phyloP scores from a whole-genome alignment of 257 asterid genomes.

The Salvia hispanica region DNA sequence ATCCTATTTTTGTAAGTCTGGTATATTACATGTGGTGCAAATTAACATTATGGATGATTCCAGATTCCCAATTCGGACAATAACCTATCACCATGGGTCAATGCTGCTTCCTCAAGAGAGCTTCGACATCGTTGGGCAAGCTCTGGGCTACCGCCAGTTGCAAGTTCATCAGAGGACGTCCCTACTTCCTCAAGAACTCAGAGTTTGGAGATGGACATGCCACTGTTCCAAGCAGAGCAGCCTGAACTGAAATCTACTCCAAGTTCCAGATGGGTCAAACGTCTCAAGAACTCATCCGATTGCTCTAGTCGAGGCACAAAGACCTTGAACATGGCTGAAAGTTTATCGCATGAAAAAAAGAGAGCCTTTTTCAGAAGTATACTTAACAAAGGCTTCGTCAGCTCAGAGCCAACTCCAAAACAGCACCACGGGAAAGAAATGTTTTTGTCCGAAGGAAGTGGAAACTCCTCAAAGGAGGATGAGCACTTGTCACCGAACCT shows the following conservation, averaged over 20 bases:
- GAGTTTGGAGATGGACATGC: conserved; percentile 70
- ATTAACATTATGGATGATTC: conserved; percentile 3
- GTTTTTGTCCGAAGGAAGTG: conserved; percentile 10
- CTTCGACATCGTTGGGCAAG: conserved; percentile 23
- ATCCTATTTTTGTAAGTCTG: not conserved
- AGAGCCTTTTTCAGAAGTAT: conserved; percentile 26
- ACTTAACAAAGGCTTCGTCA: conserved; percentile 22
- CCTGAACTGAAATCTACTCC: conserved; percentile 46
- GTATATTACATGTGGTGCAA: not conserved
- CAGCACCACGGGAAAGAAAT: conserved; percentile 36
- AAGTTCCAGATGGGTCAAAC: conserved; percentile 69
- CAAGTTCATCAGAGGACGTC: conserved; percentile 37
- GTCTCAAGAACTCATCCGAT: conserved; percentile 54
- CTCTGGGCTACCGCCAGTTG: conserved; percentile 36
- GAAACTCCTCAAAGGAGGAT: conserved; percentile 22
- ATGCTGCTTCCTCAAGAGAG: conserved; percentile 33
- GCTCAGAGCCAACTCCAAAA: conserved; percentile 32
- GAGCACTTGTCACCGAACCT: not conserved
- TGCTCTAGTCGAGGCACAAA: conserved; percentile 47
- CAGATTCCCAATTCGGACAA: conserved; percentile 36
- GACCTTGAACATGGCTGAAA: conserved; percentile 38
- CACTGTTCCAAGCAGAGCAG: conserved; percentile 50
- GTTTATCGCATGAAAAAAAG: conserved; percentile 38
- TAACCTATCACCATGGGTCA: conserved; percentile 8
- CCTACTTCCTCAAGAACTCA: conserved; percentile 71